Evolutionary conservation across 2,329 filamentous ascomycete species (phyloP), one percentile per base, ranked within the genome.

Genomic region (Stylonectria norvegica): DNA sequence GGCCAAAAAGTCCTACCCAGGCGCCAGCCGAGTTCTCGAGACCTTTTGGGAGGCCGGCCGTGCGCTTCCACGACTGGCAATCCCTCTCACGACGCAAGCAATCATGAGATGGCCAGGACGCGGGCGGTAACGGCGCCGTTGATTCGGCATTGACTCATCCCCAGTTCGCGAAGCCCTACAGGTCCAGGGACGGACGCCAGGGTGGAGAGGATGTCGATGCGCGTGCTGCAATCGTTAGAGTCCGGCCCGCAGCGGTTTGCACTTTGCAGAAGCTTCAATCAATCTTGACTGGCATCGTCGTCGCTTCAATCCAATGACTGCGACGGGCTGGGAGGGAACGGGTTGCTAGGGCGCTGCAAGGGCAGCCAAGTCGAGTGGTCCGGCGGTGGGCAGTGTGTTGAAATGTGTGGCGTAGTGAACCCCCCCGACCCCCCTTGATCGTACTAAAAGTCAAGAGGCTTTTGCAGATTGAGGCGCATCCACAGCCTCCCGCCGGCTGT

Each of bases 81-180:
- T n/a, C n/a, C n/a, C n/a, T n/a, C n/a, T n/a, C n/a, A n/a, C n/a
- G n/a, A n/a, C n/a, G 36, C 34, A 35, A 15, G 27, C 30, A 35
- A 56, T 56, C 53, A 56, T 47, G 53, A 42, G 53, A 38, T 43
- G 34, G 20, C 39, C 37, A 20, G n/a, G 11, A 17, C 31, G 22
- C 33, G 37, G 42, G 30, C 28, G 31, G 20, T 23, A 20, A 38
- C 32, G 27, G 20, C 29, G 32, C 36, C 18, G 17, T 43, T 29
- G 30, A 38, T 40, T 45, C 53, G 50, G 53, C 53, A 30, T 56
- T 56, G 53, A 56, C 31, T 56, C 53, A 56, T 52, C 43, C 25
- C 36, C 38, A 34, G 18, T 23, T 30, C 17, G n/a, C n/a, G n/a
- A n/a, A n/a, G n/a, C n/a, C n/a, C n/a, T n/a, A n/a, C n/a, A n/a